Conservation (phyloP, 2,329 filamentous ascomycete species). For the Stromatinia cepivora region DNA sequence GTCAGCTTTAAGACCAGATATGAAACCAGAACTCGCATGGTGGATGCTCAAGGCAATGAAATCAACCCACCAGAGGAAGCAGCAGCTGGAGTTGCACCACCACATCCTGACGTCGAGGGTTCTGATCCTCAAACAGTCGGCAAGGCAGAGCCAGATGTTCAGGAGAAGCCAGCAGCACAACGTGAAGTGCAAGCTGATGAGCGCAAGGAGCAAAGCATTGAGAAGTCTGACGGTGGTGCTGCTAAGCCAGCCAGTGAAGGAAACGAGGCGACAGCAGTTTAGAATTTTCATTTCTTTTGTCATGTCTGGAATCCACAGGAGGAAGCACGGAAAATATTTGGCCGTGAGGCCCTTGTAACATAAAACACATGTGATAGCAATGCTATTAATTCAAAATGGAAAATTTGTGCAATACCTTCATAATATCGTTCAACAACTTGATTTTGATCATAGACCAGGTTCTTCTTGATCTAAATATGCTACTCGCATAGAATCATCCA, state of each 20-base stretch:
- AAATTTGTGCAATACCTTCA: not conserved
- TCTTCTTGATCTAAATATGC: not conserved
- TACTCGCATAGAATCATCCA: not conserved
- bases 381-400: constrained; percentile 1
- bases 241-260: constrained; percentile 65
- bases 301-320: not conserved
- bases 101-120: constrained; percentile 52
- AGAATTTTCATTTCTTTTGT: constrained; percentile 32
- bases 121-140: constrained; percentile 58
- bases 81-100: constrained; percentile 36
- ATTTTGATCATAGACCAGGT: not conserved
- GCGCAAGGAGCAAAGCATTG: constrained; percentile 59
- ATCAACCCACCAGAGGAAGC: constrained; percentile 44
- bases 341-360: constrained; percentile 22
- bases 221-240: constrained; percentile 44
- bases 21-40: constrained; percentile 85
- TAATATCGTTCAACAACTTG: not conserved
- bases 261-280: constrained; percentile 52
- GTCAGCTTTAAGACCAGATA: constrained; percentile 95
- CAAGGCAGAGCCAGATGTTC: constrained; percentile 42
- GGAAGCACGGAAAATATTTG: constrained; percentile 14
- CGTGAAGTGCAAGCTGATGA: constrained; percentile 50
- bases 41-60: constrained; percentile 79
- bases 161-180: constrained; percentile 46
- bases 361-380: constrained; percentile 20